Conservation (phyloP, 2,329 filamentous ascomycete species). For the Microcyclospora tardicrescens region DNA sequence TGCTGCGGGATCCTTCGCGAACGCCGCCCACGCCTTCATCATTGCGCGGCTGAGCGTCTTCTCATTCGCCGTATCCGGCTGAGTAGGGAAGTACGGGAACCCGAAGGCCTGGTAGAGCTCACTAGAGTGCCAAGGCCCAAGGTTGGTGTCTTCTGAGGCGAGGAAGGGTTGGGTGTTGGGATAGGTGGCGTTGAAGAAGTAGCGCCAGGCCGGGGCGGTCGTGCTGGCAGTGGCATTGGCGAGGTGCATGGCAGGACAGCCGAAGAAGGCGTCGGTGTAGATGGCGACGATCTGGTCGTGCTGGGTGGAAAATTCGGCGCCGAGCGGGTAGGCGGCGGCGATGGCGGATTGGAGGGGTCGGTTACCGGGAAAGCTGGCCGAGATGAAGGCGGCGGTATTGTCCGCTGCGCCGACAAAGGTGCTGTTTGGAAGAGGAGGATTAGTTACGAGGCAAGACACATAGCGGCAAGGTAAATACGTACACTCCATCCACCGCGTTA, state of each 20-base stretch:
- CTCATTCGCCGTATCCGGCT: constrained; percentile 20
- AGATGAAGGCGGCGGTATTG: constrained; percentile 14
- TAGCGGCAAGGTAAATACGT: neutral
- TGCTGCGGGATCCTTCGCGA: constrained; percentile 24
- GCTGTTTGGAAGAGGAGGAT: constrained; percentile 3
- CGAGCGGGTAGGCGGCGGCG: constrained; percentile 17
- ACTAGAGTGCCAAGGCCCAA: constrained; percentile 23
- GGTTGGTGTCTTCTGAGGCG: constrained; percentile 3
- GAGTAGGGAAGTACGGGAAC: constrained; percentile 17
- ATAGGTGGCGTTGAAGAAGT: constrained; percentile 26
- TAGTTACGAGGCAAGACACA: neutral
- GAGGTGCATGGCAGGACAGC: constrained; percentile 16
- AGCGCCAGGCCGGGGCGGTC: constrained; percentile 25
- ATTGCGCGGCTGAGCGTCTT: constrained; percentile 20
- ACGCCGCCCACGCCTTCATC: constrained; percentile 23
- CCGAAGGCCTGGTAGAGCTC: constrained; percentile 26
- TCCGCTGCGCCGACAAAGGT: constrained; percentile 19
- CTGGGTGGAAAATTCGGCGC: constrained; percentile 10
- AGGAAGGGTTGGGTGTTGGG: constrained; percentile 18
- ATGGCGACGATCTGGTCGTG: constrained; percentile 18
- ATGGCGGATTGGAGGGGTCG: constrained; percentile 13
- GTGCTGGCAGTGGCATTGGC: constrained; percentile 18
- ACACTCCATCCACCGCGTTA: constrained; percentile 24
- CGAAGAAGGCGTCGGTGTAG: constrained; percentile 17
- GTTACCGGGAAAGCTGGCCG: constrained; percentile 9